Evolutionary conservation across 2,329 filamentous ascomycete species (phyloP).

Genomic region (Xylaria sp.): DNA sequence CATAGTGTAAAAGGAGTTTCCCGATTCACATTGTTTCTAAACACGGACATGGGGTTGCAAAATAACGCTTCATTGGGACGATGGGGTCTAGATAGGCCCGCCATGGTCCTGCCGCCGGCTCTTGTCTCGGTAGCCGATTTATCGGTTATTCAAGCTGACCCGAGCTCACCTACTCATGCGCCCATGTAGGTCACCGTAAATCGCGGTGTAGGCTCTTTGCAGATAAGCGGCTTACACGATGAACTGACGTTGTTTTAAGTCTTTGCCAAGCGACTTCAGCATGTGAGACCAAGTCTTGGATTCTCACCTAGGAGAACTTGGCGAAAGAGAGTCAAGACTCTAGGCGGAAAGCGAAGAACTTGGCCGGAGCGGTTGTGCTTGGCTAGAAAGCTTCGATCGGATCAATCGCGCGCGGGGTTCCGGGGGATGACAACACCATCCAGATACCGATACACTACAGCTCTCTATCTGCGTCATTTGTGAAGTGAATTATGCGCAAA

Average conservation of each 20-base stretch:
- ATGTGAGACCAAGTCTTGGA: neutral
- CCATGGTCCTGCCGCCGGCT: neutral
- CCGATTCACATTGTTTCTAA: too few relatives aligned
- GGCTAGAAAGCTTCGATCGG: constrained; percentile 5
- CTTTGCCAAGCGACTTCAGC: neutral
- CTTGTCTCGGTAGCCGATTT: neutral
- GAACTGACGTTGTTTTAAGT: neutral
- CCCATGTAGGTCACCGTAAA: neutral
- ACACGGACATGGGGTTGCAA: neutral
- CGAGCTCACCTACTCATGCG: neutral
- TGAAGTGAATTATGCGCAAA: too few relatives aligned
- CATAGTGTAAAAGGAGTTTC: too few relatives aligned
- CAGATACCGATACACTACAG: too few relatives aligned
- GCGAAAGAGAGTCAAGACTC: neutral
- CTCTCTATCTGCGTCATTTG: too few relatives aligned
- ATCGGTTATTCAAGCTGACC: neutral
- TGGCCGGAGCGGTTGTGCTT: neutral
- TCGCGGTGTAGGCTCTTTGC: neutral
- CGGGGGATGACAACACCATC: too few relatives aligned
- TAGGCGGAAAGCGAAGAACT: neutral
- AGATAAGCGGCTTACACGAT: too few relatives aligned
- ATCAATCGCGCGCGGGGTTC: neutral
- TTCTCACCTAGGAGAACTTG: neutral
- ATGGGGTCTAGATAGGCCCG: neutral
- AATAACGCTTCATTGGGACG: neutral